Evolutionary conservation across 2,329 filamentous ascomycete genomes (phyloP).

Genomic region (Trichophyton schoenleinii): DNA sequence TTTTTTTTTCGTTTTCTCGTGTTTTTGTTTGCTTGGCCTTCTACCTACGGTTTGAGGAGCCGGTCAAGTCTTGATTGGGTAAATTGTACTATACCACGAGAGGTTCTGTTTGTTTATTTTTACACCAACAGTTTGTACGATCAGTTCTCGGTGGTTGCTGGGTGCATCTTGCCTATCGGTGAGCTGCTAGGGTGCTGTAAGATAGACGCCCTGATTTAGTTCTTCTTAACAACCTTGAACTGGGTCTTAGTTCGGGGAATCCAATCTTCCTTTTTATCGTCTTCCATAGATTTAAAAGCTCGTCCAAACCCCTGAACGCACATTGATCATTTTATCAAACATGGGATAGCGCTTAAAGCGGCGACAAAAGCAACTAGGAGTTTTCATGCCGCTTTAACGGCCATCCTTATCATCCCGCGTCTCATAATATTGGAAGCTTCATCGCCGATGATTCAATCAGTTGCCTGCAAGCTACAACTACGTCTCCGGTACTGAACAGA

Average conservation of each 20-base stretch:
- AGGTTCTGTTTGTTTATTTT: not conserved
- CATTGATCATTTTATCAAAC: not conserved
- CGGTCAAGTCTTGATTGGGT: not conserved
- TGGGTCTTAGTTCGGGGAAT: not conserved
- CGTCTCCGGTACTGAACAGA: not conserved
- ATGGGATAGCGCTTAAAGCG: not conserved
- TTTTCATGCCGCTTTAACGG: not conserved
- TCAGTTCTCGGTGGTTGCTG: not conserved
- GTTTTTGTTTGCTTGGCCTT: too few relatives aligned
- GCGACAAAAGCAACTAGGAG: not conserved
- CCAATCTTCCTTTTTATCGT: not conserved
- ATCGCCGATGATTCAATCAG: not conserved
- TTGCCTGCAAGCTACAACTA: not conserved
- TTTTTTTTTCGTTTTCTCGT: not conserved
- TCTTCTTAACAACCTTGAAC: not conserved
- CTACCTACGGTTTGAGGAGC: not conserved
- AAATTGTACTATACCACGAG: slow-evolving; percentile 2
- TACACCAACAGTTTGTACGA: not conserved
- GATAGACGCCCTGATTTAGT: not conserved
- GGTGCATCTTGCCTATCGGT: not conserved
- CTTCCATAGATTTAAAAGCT: not conserved
- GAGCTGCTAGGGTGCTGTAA: not conserved
- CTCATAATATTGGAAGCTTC: not conserved
- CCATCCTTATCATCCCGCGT: not conserved
- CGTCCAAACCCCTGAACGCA: not conserved